Percentiles rank a stretch among this genome's conserved stretches.
phyloP scores from a whole-genome alignment of 371 early-diverging fungal genomes.

The Thermomucor indicae-seudaticae region DNA sequence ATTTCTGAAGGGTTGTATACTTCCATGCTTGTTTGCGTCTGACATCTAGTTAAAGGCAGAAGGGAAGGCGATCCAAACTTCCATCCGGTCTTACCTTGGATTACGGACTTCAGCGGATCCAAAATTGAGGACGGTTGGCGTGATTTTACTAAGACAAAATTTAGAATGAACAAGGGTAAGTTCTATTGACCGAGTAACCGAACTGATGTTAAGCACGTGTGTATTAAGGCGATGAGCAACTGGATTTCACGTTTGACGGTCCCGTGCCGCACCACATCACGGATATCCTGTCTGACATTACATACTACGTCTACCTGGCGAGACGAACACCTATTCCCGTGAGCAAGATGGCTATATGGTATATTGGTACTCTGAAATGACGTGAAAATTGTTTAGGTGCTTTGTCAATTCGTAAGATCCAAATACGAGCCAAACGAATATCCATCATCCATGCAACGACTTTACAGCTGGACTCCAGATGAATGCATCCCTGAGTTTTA shows the following conservation, averaged over 20 bases:
- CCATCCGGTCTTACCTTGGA: constrained; percentile 74
- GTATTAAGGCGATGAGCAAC: constrained; percentile 58
- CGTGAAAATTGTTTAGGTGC: constrained; percentile 18
- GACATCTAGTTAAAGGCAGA: constrained; percentile 34
- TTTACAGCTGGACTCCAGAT: constrained; percentile 72
- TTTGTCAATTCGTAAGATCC: constrained; percentile 68
- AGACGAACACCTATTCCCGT: constrained; percentile 64
- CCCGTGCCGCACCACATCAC: constrained; percentile 72
- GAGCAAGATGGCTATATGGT: neutral
- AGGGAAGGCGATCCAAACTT: constrained; percentile 66
- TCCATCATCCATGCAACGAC: constrained; percentile 56
- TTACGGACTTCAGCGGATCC: constrained; percentile 62
- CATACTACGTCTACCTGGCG: constrained; percentile 67
- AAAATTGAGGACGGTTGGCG: constrained; percentile 55
- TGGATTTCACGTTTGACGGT: constrained; percentile 67
- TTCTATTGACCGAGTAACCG: neutral
- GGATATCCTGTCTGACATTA: constrained; percentile 67
- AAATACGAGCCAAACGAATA: constrained; percentile 73
- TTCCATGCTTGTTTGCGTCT: neutral
- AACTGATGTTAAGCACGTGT: too few relatives aligned
- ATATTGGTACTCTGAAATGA: neutral
- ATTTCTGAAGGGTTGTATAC: neutral
- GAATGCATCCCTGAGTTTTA: constrained; percentile 78
- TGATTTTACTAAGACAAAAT: constrained; percentile 65
- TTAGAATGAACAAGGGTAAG: constrained; percentile 61